Evolutionary conservation across 306 rosid genomes (phyloP).

Genomic region (Carpinus viminea): DNA sequence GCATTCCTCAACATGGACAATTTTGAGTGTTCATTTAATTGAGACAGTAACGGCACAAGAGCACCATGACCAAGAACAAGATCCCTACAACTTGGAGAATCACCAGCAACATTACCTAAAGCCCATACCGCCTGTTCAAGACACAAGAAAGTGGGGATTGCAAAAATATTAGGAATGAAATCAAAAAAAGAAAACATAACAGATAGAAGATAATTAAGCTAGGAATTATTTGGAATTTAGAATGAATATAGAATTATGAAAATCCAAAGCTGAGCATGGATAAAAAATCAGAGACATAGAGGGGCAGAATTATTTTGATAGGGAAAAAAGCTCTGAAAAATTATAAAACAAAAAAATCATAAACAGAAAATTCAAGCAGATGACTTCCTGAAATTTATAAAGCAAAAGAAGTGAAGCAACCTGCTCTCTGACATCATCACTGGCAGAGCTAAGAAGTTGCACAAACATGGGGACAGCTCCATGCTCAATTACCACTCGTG

Average conservation of each 20-base stretch:
- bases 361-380: not conserved
- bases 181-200: not conserved
- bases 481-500: slow-evolving; percentile 55
- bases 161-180: not conserved
- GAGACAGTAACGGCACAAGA: slow-evolving; percentile 48
- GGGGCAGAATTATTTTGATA: not conserved
- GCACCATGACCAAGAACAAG: slow-evolving; percentile 63
- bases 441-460: slow-evolving; percentile 55
- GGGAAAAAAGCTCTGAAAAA: not conserved
- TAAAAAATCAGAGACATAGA: not conserved
- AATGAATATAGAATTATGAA: not conserved
- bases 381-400: not conserved
- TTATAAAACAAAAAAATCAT: not conserved
- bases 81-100: slow-evolving; percentile 62
- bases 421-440: slow-evolving; percentile 70
- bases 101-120: slow-evolving; percentile 71
- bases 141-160: slow-evolving; percentile 8
- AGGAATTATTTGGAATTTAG: not conserved
- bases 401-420: slow-evolving; percentile 33
- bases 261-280: not conserved
- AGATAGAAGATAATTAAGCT: not conserved
- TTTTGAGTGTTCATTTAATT: slow-evolving; percentile 55
- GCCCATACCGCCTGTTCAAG: slow-evolving; percentile 58
- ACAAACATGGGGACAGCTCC: slow-evolving; percentile 70
- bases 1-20: slow-evolving; percentile 62